phyloP scores from a whole-genome alignment of 2,329 filamentous ascomycete species.

The Diaporthe sp. region DNA sequence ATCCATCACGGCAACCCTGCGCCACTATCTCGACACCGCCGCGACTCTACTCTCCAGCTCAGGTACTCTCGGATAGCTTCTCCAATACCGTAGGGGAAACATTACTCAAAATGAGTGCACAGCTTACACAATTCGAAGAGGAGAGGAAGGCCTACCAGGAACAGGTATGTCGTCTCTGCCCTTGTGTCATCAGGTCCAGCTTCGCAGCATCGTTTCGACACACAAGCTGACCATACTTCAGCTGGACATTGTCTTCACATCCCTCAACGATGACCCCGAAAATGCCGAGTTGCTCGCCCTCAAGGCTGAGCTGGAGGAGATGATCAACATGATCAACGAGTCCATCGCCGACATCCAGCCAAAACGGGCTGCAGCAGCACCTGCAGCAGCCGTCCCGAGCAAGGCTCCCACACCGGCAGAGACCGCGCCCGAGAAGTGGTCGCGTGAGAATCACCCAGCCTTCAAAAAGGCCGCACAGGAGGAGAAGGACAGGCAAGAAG shows the following conservation, averaged over 20 bases:
- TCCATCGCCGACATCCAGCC: constrained; percentile 85
- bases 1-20: background rate
- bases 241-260: constrained; percentile 83
- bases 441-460: constrained; percentile 83
- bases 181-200: background rate
- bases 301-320: constrained; percentile 84
- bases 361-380: constrained; percentile 51
- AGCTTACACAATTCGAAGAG: constrained; percentile 61
- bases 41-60: constrained; percentile 5
- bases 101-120: constrained; percentile 53
- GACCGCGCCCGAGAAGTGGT: constrained; percentile 78
- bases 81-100: background rate
- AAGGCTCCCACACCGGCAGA: constrained; percentile 57
- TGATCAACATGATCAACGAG: constrained; percentile 83
- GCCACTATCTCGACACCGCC: background rate
- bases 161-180: constrained; percentile 59
- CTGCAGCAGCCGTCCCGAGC: constrained; percentile 61
- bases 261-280: constrained; percentile 84
- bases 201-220: background rate
- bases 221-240: constrained; percentile 52
- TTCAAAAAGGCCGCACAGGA: constrained; percentile 71
- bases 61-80: constrained; percentile 30
- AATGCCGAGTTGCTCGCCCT: constrained; percentile 84
- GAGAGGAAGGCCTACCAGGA: constrained; percentile 69
- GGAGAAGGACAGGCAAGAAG: constrained; percentile 63